These are phyloP conservation scores for Gossypium lobatum DNA, from an alignment of 441 rosid species.

Conservation along the genomic window DNA sequence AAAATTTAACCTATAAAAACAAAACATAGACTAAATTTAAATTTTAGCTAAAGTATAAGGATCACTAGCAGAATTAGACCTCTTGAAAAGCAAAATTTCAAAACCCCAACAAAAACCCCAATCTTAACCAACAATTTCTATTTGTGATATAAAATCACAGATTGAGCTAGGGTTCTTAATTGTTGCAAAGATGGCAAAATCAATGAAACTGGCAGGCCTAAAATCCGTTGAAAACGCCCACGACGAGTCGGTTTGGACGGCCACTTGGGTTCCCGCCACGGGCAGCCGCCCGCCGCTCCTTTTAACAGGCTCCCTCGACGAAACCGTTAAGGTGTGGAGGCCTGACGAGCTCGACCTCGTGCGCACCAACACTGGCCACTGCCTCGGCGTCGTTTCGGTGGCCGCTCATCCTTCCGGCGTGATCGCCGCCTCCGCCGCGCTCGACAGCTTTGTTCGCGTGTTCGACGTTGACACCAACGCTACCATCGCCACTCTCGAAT, in stretches of 20 bases:
- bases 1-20: no score
- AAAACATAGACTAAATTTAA: no score
- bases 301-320: constrained; percentile 86
- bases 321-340: constrained; percentile 83
- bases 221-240: constrained; percentile 78
- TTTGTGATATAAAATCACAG: not conserved
- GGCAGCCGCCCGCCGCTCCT: constrained; percentile 54
- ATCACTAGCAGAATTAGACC: no score
- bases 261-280: constrained; percentile 86
- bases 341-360: constrained; percentile 68
- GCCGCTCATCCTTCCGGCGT: constrained; percentile 94
- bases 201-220: constrained; percentile 83
- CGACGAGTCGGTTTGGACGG: constrained; percentile 91
- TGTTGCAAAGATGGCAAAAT: not conserved
- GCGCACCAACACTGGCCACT: constrained; percentile 85
- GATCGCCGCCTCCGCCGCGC: constrained; percentile 83
- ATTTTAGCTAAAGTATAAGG: no score
- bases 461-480: constrained; percentile 91
- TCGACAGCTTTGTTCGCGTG: constrained; percentile 85
- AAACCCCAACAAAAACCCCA: not conserved
- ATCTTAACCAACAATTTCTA: not conserved
- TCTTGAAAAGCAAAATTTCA: not conserved
- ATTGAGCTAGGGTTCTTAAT: constrained; percentile 13
- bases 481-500: constrained; percentile 79
- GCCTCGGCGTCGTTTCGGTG: constrained; percentile 83